Evolutionary conservation across 2,329 filamentous ascomycete species (phyloP).

Genomic region (Colletotrichum musae): DNA sequence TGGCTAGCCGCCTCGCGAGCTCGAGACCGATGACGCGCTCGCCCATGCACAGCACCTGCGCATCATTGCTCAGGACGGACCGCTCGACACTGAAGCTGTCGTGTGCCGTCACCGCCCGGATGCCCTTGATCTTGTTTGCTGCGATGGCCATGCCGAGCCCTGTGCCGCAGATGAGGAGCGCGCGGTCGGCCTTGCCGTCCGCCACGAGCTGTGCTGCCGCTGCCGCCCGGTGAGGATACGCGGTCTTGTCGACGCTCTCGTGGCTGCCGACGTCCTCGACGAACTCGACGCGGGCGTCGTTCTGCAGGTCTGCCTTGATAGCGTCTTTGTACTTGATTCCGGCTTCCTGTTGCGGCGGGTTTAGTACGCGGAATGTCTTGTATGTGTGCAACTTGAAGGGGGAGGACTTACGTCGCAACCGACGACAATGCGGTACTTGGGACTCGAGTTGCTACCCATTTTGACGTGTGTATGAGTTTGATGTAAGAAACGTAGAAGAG

Average conservation of each 20-base stretch:
- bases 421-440: constrained; percentile 67
- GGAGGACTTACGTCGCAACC: constrained; percentile 64
- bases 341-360: constrained; percentile 66
- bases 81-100: constrained; percentile 89
- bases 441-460: constrained; percentile 43
- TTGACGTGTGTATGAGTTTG: not conserved
- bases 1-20: constrained; percentile 81
- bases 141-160: constrained; percentile 89
- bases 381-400: too few relatives aligned
- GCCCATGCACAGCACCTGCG: constrained; percentile 89
- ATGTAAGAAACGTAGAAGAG: not conserved
- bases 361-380: not conserved
- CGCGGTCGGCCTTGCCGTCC: constrained; percentile 79
- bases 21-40: constrained; percentile 88
- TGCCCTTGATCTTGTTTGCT: constrained; percentile 90
- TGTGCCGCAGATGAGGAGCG: constrained; percentile 87
- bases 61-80: constrained; percentile 85
- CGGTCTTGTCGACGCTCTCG: constrained; percentile 78
- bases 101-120: constrained; percentile 90
- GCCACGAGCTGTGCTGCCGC: constrained; percentile 76
- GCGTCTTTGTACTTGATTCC: constrained; percentile 84
- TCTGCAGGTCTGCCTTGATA: constrained; percentile 80
- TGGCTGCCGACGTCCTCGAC: constrained; percentile 83
- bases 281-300: constrained; percentile 75
- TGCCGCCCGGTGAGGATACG: constrained; percentile 85